These are phyloP conservation scores for Volvariella surrecta DNA, from an alignment of 1,284 basidiomycete genomes.

Conservation along the genomic window DNA sequence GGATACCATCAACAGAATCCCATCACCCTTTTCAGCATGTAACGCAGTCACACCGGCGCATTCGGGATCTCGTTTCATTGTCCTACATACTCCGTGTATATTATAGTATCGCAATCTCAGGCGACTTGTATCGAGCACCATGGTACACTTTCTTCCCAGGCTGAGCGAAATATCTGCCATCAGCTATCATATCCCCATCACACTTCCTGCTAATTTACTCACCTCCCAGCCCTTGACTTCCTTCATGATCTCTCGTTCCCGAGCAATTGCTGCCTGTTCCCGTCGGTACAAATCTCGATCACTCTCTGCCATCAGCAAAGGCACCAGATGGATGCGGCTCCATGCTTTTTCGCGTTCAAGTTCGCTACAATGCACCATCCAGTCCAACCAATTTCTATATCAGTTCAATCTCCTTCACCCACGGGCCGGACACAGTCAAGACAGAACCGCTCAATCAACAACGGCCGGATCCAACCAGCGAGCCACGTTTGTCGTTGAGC, in stretches of 20 bases:
- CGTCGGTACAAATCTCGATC: conserved; percentile 89
- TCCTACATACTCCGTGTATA: conserved; percentile 12
- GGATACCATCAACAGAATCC: too few species aligned
- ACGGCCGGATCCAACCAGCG: conserved; percentile 58
- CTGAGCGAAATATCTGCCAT: conserved; percentile 13
- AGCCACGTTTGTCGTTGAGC: conserved; percentile 57
- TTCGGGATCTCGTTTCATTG: too few species aligned
- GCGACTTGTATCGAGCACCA: conserved; percentile 70
- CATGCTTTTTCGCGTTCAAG: conserved; percentile 90
- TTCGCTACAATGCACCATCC: conserved; percentile 51
- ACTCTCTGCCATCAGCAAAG: conserved; percentile 85
- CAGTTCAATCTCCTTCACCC: conserved; percentile 29
- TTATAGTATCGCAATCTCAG: conserved; percentile 56
- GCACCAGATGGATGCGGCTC: conserved; percentile 94
- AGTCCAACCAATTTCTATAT: conserved; percentile 21
- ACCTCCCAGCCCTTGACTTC: conserved; percentile 95
- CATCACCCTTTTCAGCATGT: too few species aligned
- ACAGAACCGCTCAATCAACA: conserved; percentile 30
- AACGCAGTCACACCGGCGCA: too few species aligned
- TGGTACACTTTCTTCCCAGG: conserved; percentile 70
- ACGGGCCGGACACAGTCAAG: conserved; percentile 24
- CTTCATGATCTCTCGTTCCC: conserved; percentile 94
- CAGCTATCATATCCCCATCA: conserved; percentile 11
- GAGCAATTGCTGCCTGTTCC: conserved; percentile 66
- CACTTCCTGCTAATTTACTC: too few species aligned